Evolutionary conservation across 805 yeast species (phyloP).

Genomic region (Ogataea zsoltii): DNA sequence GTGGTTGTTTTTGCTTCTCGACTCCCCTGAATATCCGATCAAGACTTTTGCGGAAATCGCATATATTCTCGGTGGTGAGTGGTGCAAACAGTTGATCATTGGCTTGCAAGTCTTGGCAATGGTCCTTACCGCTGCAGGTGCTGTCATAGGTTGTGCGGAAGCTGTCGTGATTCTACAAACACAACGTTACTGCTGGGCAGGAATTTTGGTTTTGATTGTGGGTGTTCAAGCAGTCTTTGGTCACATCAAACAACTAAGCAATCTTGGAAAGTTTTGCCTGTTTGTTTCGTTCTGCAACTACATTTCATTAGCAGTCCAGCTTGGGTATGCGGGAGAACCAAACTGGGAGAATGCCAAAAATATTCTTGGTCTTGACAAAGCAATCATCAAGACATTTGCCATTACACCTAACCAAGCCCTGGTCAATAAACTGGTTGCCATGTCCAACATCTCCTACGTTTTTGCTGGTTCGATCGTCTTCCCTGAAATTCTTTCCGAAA

Average conservation of each 20-base stretch:
- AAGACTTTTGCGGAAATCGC: conserved; percentile 44
- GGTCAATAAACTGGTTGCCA: conserved; percentile 36
- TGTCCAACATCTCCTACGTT: conserved; percentile 47
- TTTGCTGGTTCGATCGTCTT: conserved; percentile 54
- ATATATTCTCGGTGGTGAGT: conserved; percentile 38
- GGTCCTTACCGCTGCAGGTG: conserved; percentile 43
- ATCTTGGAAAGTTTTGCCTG: conserved; percentile 32
- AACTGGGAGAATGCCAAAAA: conserved; percentile 23
- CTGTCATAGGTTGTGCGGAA: conserved; percentile 41
- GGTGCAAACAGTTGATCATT: conserved; percentile 34
- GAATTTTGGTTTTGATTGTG: conserved; percentile 41
- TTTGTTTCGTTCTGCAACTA: conserved; percentile 21
- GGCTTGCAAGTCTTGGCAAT: conserved; percentile 41
- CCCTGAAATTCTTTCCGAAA: conserved; percentile 49
- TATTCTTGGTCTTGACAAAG: conserved; percentile 22
- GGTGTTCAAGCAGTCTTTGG: conserved; percentile 42
- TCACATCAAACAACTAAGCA: conserved; percentile 40
- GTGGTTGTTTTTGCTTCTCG: conserved; percentile 38
- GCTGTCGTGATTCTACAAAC: conserved; percentile 40
- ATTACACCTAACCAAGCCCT: conserved; percentile 19
- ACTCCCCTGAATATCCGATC: conserved; percentile 44
- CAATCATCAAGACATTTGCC: conserved; percentile 19
- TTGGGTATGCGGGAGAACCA: conserved; percentile 20
- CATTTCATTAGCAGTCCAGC: conserved; percentile 18
- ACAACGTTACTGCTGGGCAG: conserved; percentile 39